A percentile compares a stretch with the other conserved stretches of the same genome.
These are phyloP conservation scores for Circinella minor DNA, from an alignment of 371 early-diverging fungal species.

Conservation along the genomic window DNA sequence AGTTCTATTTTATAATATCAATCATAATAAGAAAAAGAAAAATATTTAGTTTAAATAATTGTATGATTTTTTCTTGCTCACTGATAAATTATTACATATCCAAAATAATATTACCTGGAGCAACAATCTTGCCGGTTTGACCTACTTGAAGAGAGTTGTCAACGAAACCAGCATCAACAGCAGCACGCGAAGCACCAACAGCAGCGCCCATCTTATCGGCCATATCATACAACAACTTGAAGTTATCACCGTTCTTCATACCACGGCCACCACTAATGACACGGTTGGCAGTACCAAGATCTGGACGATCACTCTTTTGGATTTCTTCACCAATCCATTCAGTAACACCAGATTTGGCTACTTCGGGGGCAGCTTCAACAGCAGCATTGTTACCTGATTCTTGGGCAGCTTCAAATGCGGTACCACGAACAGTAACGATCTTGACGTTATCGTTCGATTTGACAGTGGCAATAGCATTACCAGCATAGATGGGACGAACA, in stretches of 20 bases:
- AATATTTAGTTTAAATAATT: too few relatives aligned
- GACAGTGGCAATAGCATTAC: conserved; percentile 97
- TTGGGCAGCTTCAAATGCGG: conserved; percentile 86
- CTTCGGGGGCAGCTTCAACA: conserved; percentile 69
- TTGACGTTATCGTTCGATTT: conserved; percentile 88
- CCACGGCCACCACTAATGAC: conserved; percentile 97
- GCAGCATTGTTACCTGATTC: conserved; percentile 57
- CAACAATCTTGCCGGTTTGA: conserved; percentile 98
- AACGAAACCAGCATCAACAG: conserved; percentile 97
- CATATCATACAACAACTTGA: conserved; percentile 88
- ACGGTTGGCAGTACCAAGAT: conserved; percentile 86
- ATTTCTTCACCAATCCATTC: conserved; percentile 92
- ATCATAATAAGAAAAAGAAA: not conserved
- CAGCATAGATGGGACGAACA: conserved; percentile 97
- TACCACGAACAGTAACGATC: conserved; percentile 89
- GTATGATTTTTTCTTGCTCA: too few relatives aligned
- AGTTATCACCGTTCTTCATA: conserved; percentile 96
- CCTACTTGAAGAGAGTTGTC: conserved; percentile 97
- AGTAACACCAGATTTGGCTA: conserved; percentile 64
- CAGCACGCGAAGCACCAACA: conserved; percentile 97
- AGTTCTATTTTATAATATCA: conserved; percentile 56
- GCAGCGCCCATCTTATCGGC: conserved; percentile 96
- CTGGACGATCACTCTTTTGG: conserved; percentile 95
- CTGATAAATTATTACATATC: too few relatives aligned
- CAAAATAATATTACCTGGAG: conserved; percentile 66